phyloP scores from a whole-genome alignment of 2,329 filamentous ascomycete genomes.

The Botryotinia calthae region DNA sequence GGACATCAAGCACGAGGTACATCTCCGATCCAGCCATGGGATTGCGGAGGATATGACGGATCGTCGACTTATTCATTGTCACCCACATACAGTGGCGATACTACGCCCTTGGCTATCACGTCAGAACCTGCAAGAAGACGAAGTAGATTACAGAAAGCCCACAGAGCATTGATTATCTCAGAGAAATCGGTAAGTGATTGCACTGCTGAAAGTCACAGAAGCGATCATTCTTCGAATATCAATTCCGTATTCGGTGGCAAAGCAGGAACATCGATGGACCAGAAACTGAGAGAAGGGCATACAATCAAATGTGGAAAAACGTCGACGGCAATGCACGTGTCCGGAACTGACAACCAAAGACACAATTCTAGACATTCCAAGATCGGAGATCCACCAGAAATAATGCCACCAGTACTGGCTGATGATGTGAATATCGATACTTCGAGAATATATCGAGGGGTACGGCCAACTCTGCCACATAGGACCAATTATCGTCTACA shows the following conservation, averaged over 20 bases:
- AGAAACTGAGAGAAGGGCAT: neutral
- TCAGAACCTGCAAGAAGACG: conserved; percentile 13
- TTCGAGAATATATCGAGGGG: conserved; percentile 10
- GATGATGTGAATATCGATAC: conserved; percentile 19
- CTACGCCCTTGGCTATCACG: conserved; percentile 20
- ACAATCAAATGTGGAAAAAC: neutral
- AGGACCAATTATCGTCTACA: conserved; percentile 29
- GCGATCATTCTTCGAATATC: neutral
- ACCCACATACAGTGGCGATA: conserved; percentile 5
- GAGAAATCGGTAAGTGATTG: conserved; percentile 22
- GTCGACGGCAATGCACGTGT: neutral
- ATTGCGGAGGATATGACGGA: conserved; percentile 26
- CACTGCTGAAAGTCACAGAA: conserved; percentile 18
- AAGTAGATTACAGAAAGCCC: conserved; percentile 18
- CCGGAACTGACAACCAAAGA: neutral
- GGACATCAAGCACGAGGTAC: conserved; percentile 37
- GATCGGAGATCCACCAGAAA: neutral
- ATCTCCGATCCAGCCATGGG: conserved; percentile 34
- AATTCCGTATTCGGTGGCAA: neutral
- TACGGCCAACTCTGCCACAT: neutral
- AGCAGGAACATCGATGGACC: neutral
- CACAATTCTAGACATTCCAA: neutral
- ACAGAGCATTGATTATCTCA: conserved; percentile 22
- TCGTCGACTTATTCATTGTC: conserved; percentile 21
- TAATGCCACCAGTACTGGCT: neutral